phyloP scores from a whole-genome alignment of 116 monocot genomes.

The Cymodocea nodosa region DNA sequence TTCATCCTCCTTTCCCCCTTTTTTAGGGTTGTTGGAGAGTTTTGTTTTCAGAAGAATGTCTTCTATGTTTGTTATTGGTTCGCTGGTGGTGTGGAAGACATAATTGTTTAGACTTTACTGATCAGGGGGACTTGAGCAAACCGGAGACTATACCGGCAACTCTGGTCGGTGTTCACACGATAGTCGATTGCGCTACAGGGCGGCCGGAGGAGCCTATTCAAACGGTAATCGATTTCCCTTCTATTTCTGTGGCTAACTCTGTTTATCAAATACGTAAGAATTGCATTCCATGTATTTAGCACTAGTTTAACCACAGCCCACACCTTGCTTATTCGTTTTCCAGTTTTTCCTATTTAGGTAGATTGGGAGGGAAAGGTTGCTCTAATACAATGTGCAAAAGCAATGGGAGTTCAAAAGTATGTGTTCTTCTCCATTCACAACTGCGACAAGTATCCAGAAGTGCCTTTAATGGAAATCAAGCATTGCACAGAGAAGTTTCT shows the following conservation, averaged over 20 bases:
- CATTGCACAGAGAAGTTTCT: conserved; percentile 89
- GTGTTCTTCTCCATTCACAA: conserved; percentile 97
- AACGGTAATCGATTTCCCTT: conserved; percentile 25
- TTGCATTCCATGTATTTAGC: too few species aligned
- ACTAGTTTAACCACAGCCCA: too few species aligned
- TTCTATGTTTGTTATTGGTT: too few species aligned
- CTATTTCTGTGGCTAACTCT: too few species aligned
- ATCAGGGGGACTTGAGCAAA: conserved; percentile 88
- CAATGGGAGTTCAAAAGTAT: conserved; percentile 93
- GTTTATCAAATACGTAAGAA: too few species aligned
- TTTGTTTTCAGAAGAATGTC: too few species aligned
- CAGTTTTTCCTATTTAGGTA: conserved; percentile 32
- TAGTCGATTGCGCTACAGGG: conserved; percentile 96
- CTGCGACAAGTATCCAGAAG: conserved; percentile 94
- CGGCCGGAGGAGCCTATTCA: conserved; percentile 92
- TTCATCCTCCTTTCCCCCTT: neutral
- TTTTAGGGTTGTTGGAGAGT: neutral
- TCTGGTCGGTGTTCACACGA: conserved; percentile 79
- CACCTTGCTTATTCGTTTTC: too few species aligned
- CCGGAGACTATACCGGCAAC: conserved; percentile 95
- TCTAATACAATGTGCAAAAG: conserved; percentile 94
- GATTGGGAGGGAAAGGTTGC: conserved; percentile 99
- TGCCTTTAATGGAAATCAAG: conserved; percentile 97
- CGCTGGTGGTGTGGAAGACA: neutral
- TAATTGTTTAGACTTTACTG: neutral